Evolutionary conservation across 1,284 basidiomycete species (phyloP).

Genomic region (Agaricales sp.): DNA sequence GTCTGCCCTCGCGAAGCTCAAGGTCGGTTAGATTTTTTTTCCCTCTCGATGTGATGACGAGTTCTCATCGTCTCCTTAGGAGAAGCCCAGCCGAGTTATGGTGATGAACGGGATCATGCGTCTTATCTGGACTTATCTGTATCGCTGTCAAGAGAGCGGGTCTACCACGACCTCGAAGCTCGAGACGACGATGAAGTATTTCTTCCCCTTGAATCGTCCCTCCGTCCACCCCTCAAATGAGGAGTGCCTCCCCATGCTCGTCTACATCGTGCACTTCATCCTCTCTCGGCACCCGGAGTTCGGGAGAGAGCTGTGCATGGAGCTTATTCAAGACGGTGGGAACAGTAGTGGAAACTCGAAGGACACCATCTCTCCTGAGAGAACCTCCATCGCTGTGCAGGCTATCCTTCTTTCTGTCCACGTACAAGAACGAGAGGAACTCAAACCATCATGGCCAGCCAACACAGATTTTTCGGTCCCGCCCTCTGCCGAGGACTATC

Average conservation of each 20-base stretch:
- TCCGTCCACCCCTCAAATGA: conserved; percentile 60
- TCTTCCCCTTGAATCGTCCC: conserved; percentile 70
- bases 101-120: conserved; percentile 81
- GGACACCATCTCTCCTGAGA: conserved; percentile 53
- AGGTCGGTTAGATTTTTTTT: conserved; percentile 36
- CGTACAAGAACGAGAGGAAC: conserved; percentile 61
- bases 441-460: conserved; percentile 68
- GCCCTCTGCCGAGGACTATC: conserved; percentile 57
- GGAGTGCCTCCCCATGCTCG: conserved; percentile 68
- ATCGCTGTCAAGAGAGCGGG: conserved; percentile 80
- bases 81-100: conserved; percentile 63
- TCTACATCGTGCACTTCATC: conserved; percentile 76
- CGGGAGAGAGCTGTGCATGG: conserved; percentile 74
- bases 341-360: conserved; percentile 31
- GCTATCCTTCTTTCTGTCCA: conserved; percentile 71
- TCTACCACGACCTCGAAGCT: conserved; percentile 74
- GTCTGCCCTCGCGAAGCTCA: conserved; percentile 62
- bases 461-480: conserved; percentile 58
- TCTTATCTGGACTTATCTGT: conserved; percentile 90
- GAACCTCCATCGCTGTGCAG: conserved; percentile 68
- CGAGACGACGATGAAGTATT: conserved; percentile 67
- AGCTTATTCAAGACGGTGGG: conserved; percentile 62
- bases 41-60: conserved; percentile 3
- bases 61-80: conserved; percentile 33
- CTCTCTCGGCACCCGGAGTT: conserved; percentile 83